Evolutionary conservation across 202 grass and related monocot species (phyloP).

Genomic region (Setaria italica): DNA sequence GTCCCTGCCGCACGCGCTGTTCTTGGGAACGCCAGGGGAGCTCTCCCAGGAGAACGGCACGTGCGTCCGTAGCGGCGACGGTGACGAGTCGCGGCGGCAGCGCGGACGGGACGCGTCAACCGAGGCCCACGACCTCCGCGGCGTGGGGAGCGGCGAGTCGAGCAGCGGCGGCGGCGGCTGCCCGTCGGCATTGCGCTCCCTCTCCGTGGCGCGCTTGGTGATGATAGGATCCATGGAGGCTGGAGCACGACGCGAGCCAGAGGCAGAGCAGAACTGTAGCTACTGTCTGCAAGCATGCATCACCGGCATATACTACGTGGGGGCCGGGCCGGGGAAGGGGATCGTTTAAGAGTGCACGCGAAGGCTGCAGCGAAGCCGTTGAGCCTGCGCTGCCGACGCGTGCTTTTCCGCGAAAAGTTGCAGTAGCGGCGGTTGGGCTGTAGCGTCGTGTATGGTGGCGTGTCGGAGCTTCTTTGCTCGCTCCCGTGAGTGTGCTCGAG

Average conservation of each 20-base stretch:
- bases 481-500: slow-evolving; percentile 50
- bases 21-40: slow-evolving; percentile 89
- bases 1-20: background rate
- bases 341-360: slow-evolving; percentile 52
- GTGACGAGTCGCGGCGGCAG: slow-evolving; percentile 42
- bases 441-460: slow-evolving; percentile 51
- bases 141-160: slow-evolving; percentile 77
- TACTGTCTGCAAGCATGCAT: slow-evolving; percentile 24
- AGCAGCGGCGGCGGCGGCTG: slow-evolving; percentile 59
- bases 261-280: background rate
- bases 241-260: background rate
- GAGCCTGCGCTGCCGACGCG: slow-evolving; percentile 6
- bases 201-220: slow-evolving; percentile 51
- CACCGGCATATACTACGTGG: slow-evolving; percentile 25
- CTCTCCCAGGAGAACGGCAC: slow-evolving; percentile 98
- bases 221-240: slow-evolving; percentile 56
- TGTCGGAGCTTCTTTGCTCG: slow-evolving; percentile 17
- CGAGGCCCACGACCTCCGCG: slow-evolving; percentile 70
- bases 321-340: background rate
- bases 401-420: slow-evolving; percentile 37
- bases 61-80: slow-evolving; percentile 56
- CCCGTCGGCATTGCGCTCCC: slow-evolving; percentile 29
- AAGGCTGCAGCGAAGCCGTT: slow-evolving; percentile 47
- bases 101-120: slow-evolving; percentile 35
- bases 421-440: slow-evolving; percentile 38